These are phyloP conservation scores for Mrakia frigida DNA, from an alignment of 768 basidiomycete genomes.

Conservation along the genomic window DNA sequence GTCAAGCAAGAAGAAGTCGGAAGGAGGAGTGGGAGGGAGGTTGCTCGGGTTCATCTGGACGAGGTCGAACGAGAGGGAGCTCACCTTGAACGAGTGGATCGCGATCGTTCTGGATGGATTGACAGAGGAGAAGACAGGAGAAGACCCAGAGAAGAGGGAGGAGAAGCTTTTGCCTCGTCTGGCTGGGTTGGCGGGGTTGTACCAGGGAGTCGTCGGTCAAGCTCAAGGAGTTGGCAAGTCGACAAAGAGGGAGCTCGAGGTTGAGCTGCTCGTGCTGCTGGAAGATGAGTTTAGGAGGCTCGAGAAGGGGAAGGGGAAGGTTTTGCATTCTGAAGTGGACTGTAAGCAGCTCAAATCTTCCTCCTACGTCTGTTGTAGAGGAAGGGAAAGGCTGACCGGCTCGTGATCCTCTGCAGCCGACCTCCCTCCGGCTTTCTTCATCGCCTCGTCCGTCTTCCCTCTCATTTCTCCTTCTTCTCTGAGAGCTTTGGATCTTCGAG, in stretches of 20 bases:
- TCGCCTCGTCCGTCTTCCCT: conserved; percentile 27
- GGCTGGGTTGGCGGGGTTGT: neutral
- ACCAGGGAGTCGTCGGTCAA: neutral
- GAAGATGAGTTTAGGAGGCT: neutral
- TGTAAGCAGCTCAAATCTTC: neutral
- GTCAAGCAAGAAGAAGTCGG: neutral
- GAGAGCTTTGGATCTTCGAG: conserved; percentile 36
- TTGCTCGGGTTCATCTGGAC: neutral
- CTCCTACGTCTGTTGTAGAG: neutral
- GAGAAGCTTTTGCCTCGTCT: neutral
- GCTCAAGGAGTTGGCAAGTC: neutral
- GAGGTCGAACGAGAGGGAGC: neutral
- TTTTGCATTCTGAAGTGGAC: no score
- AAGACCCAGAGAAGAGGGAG: neutral
- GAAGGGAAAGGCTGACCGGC: neutral
- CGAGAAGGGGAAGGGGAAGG: neutral
- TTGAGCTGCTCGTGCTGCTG: neutral
- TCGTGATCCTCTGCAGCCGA: neutral
- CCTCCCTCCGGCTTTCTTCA: neutral
- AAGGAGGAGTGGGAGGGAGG: neutral
- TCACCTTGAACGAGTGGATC: neutral
- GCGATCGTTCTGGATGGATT: neutral
- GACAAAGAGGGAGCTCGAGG: neutral
- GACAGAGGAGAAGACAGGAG: neutral
- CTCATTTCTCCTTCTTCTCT: conserved; percentile 38